Conservation (phyloP, 192 early-diverging fungal species). For the Pecoramyces ruminantium region DNA sequence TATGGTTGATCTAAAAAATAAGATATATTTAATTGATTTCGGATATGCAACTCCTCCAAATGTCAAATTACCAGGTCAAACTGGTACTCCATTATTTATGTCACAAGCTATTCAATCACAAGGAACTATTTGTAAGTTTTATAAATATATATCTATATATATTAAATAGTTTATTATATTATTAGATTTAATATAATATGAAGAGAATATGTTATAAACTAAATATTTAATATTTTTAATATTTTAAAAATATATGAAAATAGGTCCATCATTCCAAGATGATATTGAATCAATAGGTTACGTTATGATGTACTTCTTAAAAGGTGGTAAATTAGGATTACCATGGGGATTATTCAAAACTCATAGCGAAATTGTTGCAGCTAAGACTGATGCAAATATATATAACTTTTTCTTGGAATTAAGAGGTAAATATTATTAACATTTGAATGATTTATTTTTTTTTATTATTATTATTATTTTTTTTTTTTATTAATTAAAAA, state of each 20-base stretch:
- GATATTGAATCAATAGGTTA: conserved; percentile 13
- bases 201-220: too few relatives aligned
- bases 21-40: conserved; percentile 12
- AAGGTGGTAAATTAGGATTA: conserved; percentile 11
- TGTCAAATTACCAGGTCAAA: conserved; percentile 10
- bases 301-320: conserved; percentile 12
- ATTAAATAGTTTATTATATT: too few relatives aligned
- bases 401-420: conserved; percentile 3
- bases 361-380: conserved; percentile 9
- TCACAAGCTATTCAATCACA: conserved; percentile 5
- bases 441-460: too few relatives aligned
- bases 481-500: too few relatives aligned
- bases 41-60: conserved; percentile 12
- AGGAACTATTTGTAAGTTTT: conserved; percentile 11
- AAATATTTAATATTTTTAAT: too few relatives aligned
- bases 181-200: too few relatives aligned
- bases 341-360: conserved; percentile 13
- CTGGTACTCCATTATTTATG: conserved; percentile 17
- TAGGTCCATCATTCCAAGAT: conserved; percentile 10
- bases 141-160: too few relatives aligned
- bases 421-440: neutral
- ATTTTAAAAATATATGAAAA: neutral
- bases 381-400: conserved; percentile 9
- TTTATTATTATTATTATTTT: too few relatives aligned
- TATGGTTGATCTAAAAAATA: conserved; percentile 4